These are phyloP conservation scores for Solanum peruvianum DNA, from an alignment of 257 asterid species.

Conservation along the genomic window DNA sequence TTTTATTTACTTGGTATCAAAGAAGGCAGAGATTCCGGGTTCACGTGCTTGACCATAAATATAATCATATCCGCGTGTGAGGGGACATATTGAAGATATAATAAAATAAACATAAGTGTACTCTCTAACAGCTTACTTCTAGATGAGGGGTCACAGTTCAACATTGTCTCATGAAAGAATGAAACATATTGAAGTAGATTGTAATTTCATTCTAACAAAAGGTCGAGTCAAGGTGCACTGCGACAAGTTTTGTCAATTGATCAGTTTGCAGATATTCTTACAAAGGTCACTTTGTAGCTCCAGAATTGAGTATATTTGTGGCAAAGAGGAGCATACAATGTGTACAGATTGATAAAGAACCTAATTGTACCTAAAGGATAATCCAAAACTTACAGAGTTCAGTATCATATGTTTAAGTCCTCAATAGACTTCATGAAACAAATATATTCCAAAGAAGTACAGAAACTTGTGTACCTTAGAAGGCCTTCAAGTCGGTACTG, in stretches of 20 bases:
- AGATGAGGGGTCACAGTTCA: not conserved
- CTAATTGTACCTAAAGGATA: not conserved
- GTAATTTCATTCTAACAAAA: not conserved
- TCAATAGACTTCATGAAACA: not conserved
- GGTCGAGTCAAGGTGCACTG: not conserved
- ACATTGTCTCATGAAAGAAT: not conserved
- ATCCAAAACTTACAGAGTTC: not conserved
- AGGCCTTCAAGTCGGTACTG: constrained; percentile 47
- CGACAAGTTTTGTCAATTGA: not conserved
- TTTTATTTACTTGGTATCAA: not conserved
- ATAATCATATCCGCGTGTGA: not conserved
- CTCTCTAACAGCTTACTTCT: not conserved
- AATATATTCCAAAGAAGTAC: not conserved
- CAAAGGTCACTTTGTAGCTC: not conserved
- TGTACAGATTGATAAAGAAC: not conserved
- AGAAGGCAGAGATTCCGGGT: not conserved
- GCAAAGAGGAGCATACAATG: not conserved
- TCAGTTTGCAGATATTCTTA: not conserved
- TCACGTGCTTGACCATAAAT: not conserved
- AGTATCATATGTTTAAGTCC: not conserved
- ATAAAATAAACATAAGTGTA: not conserved
- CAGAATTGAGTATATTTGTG: not conserved
- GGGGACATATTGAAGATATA: not conserved
- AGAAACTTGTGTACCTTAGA: constrained; percentile 29
- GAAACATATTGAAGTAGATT: not conserved